Evolutionary conservation across 352 stramenopile genomes (phyloP).

Genomic region (Globisporangium cystogenes): DNA sequence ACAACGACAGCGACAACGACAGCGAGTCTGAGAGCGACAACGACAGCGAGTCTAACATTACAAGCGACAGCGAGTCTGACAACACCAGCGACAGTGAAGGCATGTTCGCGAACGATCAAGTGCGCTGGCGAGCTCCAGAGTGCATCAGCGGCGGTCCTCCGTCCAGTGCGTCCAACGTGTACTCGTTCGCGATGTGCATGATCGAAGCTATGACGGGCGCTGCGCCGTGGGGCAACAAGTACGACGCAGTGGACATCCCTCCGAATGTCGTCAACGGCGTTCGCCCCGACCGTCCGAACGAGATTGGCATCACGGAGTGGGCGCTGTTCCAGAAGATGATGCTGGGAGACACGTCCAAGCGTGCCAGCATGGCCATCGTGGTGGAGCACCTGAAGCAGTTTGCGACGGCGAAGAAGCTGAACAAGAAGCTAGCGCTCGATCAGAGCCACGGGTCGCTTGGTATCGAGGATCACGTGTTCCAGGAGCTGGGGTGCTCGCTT

Average conservation of each 20-base stretch:
- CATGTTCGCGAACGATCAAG: no score
- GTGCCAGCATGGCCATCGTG: background rate
- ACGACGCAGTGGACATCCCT: background rate
- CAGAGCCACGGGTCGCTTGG: background rate
- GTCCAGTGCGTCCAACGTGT: conserved; percentile 3
- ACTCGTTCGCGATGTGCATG: background rate
- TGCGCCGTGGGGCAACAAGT: background rate
- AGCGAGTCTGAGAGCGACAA: no score
- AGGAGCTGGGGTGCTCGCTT: background rate
- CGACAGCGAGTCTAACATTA: no score
- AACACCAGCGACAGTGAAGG: no score
- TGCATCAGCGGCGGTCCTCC: background rate
- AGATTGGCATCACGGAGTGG: background rate
- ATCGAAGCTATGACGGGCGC: conserved; percentile 1
- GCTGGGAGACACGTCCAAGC: background rate
- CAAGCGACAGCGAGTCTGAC: no score
- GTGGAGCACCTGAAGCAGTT: background rate
- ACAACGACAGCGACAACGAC: no score
- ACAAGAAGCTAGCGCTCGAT: background rate
- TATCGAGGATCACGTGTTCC: background rate
- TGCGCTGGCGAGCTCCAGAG: conserved; percentile 5
- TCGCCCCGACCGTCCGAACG: background rate
- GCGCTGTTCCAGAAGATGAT: background rate
- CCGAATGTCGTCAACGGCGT: background rate
- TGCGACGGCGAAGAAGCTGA: background rate